phyloP scores from a whole-genome alignment of 495 filamentous ascomycete species.

The Cercophora scortea region DNA sequence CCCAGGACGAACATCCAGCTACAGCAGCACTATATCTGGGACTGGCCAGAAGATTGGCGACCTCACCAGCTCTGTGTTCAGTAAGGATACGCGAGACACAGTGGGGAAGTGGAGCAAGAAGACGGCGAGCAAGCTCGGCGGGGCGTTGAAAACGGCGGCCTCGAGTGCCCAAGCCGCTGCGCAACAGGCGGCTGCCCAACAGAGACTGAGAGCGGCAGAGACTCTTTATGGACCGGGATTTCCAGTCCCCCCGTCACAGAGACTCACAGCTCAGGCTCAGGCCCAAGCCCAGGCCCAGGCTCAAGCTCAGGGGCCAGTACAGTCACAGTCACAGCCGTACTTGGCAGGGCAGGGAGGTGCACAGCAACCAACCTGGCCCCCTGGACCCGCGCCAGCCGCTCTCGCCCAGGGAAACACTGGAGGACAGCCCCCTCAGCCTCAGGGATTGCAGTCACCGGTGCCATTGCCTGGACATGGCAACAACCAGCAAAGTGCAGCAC shows the following conservation, averaged over 20 bases:
- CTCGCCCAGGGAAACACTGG: background rate
- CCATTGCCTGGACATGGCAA: background rate
- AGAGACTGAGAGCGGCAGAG: conserved; percentile 1
- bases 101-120: conserved; percentile 20
- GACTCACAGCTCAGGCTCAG: background rate
- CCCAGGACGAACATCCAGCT: background rate
- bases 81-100: conserved; percentile 16
- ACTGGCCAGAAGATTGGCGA: conserved; percentile 10
- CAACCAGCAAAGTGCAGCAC: background rate
- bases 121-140: conserved; percentile 15
- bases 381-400: background rate
- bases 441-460: background rate
- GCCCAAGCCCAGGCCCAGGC: background rate
- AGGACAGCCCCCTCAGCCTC: background rate
- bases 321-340: background rate
- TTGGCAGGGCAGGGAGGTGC: background rate
- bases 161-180: conserved; percentile 8
- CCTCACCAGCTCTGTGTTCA: conserved; percentile 16
- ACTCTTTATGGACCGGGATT: no score
- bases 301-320: background rate
- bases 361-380: background rate
- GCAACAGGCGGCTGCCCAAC: conserved; percentile 5
- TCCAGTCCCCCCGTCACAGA: no score
- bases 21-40: background rate
- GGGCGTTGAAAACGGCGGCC: conserved; percentile 14